Evolutionary conservation across 805 yeast species (phyloP).

Genomic region (Starmera caribaea): DNA sequence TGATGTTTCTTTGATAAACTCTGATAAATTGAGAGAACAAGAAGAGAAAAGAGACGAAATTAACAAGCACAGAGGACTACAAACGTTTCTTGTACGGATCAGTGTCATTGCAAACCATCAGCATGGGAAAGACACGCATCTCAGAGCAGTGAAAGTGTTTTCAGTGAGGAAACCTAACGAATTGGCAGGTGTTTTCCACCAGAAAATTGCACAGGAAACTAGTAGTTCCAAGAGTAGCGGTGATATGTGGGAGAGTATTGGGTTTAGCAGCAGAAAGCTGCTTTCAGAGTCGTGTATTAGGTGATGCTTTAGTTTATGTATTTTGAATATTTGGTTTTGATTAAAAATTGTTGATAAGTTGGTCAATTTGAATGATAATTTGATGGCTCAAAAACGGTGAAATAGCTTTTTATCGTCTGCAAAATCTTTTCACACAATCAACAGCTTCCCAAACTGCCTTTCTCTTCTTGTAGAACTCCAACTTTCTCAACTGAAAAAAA

Average conservation of each 20-base stretch:
- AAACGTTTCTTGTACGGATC: slow-evolving; percentile 57
- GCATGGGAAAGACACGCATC: slow-evolving; percentile 91
- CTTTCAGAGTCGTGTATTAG: slow-evolving; percentile 14
- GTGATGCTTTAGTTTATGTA: too few species aligned
- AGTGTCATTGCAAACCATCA: slow-evolving; percentile 74
- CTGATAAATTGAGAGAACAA: not conserved
- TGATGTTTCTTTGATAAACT: slow-evolving; percentile 5
- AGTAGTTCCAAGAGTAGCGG: too few species aligned
- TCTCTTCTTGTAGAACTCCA: not conserved
- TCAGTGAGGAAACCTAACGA: too few species aligned
- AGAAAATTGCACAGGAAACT: too few species aligned
- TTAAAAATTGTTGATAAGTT: not conserved
- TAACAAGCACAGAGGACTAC: slow-evolving; percentile 39
- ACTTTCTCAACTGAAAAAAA: not conserved
- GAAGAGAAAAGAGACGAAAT: too few species aligned
- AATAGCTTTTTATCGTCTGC: too few species aligned
- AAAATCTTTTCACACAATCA: too few species aligned
- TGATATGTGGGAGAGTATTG: too few species aligned
- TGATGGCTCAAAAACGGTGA: too few species aligned
- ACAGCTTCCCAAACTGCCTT: not conserved
- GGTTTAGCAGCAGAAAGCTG: slow-evolving; percentile 14
- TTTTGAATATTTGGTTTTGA: too few species aligned
- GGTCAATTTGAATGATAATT: too few species aligned
- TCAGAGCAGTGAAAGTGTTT: slow-evolving; percentile 59
- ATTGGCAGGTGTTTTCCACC: too few species aligned